Percentiles rank a stretch among this genome's conserved stretches.
Evolutionary conservation across 345 rosid genomes (phyloP).

Genomic region (Hypericum androsaemum): DNA sequence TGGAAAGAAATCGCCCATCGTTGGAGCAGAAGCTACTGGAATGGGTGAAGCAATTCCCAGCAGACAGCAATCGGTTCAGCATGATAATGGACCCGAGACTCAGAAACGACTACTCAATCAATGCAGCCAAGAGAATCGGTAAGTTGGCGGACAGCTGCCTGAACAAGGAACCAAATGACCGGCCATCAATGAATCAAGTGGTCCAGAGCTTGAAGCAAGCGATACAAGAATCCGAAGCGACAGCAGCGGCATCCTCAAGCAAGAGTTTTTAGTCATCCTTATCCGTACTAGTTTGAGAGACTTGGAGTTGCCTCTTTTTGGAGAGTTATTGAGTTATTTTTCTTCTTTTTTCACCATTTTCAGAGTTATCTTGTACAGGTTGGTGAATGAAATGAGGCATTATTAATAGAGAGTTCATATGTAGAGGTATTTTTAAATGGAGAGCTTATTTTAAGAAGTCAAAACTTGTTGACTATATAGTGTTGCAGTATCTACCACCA

Average conservation of each 20-base stretch:
- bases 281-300: neutral
- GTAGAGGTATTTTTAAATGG: no score
- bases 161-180: slow-evolving; percentile 53
- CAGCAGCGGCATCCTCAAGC: slow-evolving; percentile 7
- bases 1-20: slow-evolving; percentile 58
- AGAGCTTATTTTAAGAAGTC: no score
- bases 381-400: no score
- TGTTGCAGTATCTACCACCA: no score
- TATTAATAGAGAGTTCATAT: no score
- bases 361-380: no score
- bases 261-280: slow-evolving; percentile 6
- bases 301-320: no score
- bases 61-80: slow-evolving; percentile 47
- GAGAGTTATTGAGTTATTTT: no score
- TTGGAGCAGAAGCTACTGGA: slow-evolving; percentile 67
- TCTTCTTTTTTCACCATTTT: no score
- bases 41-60: slow-evolving; percentile 82
- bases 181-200: slow-evolving; percentile 61
- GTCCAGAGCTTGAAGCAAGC: slow-evolving; percentile 45
- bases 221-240: slow-evolving; percentile 35
- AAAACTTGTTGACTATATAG: no score
- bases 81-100: slow-evolving; percentile 74
- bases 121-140: slow-evolving; percentile 40
- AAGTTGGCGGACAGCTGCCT: slow-evolving; percentile 77
- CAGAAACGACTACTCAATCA: slow-evolving; percentile 35